A percentile compares a stretch with the other conserved stretches of the same genome.
These are phyloP conservation scores for Candida ponderosae DNA, from an alignment of 805 yeast species.

Conservation along the genomic window DNA sequence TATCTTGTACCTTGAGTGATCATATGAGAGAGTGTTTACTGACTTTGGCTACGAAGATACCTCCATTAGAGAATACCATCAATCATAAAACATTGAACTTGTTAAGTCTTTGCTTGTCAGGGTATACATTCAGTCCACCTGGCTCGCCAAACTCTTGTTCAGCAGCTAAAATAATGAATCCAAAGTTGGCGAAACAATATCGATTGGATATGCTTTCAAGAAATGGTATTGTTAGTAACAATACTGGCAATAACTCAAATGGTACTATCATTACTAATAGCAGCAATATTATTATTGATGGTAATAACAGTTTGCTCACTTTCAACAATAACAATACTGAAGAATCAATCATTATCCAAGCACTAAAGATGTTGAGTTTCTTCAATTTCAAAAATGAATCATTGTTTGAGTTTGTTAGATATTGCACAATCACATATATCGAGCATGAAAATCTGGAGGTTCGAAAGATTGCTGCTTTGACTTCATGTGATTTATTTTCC, in stretches of 20 bases:
- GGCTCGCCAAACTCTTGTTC: slow-evolving; percentile 67
- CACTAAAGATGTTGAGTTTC: slow-evolving; percentile 65
- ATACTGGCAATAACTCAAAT: not conserved
- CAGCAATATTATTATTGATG: slow-evolving; percentile 18
- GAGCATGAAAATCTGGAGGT: slow-evolving; percentile 76
- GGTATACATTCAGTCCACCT: slow-evolving; percentile 73
- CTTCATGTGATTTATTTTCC: slow-evolving; percentile 69
- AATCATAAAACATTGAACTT: slow-evolving; percentile 64
- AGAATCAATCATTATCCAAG: slow-evolving; percentile 56
- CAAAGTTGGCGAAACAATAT: slow-evolving; percentile 65
- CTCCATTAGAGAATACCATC: slow-evolving; percentile 69
- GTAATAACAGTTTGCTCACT: slow-evolving; percentile 7
- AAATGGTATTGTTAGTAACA: slow-evolving; percentile 43
- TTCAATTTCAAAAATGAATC: slow-evolving; percentile 73
- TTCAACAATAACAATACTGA: slow-evolving; percentile 25
- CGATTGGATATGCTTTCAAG: slow-evolving; percentile 65
- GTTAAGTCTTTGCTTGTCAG: slow-evolving; percentile 70
- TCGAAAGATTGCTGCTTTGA: slow-evolving; percentile 75
- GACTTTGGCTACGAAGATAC: slow-evolving; percentile 62
- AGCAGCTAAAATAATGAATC: slow-evolving; percentile 39
- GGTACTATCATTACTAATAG: slow-evolving; percentile 9
- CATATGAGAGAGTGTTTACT: slow-evolving; percentile 72
- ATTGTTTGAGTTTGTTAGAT: slow-evolving; percentile 79
- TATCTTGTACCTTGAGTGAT: slow-evolving; percentile 77
- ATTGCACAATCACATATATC: slow-evolving; percentile 75